These are phyloP conservation scores for Triticum monococcum DNA, from an alignment of 176 grass and related monocot species.

Conservation along the genomic window DNA sequence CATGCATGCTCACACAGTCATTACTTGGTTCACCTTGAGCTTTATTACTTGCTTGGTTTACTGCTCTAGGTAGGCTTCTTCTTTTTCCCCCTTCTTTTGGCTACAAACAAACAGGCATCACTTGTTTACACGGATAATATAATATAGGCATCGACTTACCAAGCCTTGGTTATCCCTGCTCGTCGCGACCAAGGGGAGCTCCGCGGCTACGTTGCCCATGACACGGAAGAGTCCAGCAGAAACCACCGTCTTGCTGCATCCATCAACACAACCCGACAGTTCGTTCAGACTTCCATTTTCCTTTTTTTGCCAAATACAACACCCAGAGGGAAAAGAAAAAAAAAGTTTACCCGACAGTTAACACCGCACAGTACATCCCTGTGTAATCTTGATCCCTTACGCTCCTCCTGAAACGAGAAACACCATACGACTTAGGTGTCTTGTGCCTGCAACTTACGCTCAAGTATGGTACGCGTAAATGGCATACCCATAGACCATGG, in stretches of 20 bases:
- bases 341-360: conserved; percentile 63
- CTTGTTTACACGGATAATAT: too few relatives aligned
- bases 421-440: conserved; percentile 3
- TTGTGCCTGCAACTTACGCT: not conserved
- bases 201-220: conserved; percentile 64
- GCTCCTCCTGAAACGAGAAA: conserved; percentile 66
- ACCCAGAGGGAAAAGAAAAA: not conserved
- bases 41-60: not conserved
- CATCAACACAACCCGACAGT: conserved; percentile 20
- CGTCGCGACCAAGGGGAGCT: conserved; percentile 80
- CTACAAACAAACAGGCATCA: too few relatives aligned
- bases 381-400: conserved; percentile 81
- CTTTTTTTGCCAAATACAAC: not conserved
- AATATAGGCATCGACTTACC: conserved; percentile 30
- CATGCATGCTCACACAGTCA: not conserved
- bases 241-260: conserved; percentile 70
- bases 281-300: not conserved
- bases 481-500: conserved; percentile 90
- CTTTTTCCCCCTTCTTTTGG: too few relatives aligned
- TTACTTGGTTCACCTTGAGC: not conserved
- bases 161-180: conserved; percentile 62
- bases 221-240: conserved; percentile 68
- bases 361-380: conserved; percentile 87
- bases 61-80: too few relatives aligned
- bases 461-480: not conserved